Conservation (phyloP, 192 early-diverging fungal genomes). For the Coemansia sp. region DNA sequence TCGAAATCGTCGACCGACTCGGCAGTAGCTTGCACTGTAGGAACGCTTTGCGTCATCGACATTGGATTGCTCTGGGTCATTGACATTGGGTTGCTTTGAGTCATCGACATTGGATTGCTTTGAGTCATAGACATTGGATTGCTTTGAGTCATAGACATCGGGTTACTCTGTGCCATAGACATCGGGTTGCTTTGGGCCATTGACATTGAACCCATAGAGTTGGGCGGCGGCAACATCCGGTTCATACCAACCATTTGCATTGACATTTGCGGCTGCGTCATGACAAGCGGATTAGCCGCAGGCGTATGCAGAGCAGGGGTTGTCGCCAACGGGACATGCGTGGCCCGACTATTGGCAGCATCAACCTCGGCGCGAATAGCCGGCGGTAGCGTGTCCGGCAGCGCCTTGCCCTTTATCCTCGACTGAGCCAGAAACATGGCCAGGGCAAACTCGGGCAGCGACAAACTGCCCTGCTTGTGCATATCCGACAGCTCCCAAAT, state of each 20-base stretch:
- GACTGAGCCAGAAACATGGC: slow-evolving; percentile 66
- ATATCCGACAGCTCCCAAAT: slow-evolving; percentile 66
- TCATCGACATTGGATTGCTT: neutral
- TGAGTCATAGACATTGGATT: neutral
- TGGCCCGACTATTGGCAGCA: slow-evolving; percentile 17
- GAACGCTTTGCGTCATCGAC: neutral
- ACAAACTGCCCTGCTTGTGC: slow-evolving; percentile 49
- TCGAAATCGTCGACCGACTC: slow-evolving; percentile 37
- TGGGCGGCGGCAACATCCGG: slow-evolving; percentile 7
- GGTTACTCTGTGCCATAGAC: too few relatives aligned
- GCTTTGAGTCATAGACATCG: too few relatives aligned
- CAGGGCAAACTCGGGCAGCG: slow-evolving; percentile 63
- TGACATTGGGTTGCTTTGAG: neutral
- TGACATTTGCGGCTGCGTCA: slow-evolving; percentile 2
- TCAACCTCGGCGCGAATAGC: slow-evolving; percentile 53
- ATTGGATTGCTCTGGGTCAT: neutral
- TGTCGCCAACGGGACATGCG: neutral
- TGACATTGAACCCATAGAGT: neutral
- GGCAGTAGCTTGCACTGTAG: neutral
- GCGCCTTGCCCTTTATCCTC: slow-evolving; percentile 53
- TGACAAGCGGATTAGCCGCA: neutral
- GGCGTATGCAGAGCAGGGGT: neutral
- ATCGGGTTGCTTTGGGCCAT: neutral
- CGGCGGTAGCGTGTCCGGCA: slow-evolving; percentile 56
- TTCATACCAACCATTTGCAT: slow-evolving; percentile 7